Evolutionary conservation across 2,329 filamentous ascomycete genomes (phyloP).

Genomic region (Pseudodiploospora longispora): DNA sequence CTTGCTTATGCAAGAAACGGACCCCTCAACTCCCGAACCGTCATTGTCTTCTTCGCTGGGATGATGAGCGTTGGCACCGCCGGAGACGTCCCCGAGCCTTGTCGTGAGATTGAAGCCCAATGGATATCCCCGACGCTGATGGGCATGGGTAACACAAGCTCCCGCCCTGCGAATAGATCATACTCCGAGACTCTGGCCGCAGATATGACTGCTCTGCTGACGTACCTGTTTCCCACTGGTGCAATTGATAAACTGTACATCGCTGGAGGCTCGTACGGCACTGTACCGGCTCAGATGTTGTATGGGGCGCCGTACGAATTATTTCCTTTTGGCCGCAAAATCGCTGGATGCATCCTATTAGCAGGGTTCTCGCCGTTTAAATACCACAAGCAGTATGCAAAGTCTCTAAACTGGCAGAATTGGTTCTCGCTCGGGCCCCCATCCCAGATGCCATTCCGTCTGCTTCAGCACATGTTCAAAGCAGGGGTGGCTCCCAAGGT

Average conservation of each 20-base stretch:
- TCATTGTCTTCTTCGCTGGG: constrained; percentile 15
- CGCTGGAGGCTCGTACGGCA: constrained; percentile 15
- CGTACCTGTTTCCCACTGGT: constrained; percentile 10
- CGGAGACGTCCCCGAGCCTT: constrained; percentile 9
- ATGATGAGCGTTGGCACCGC: constrained; percentile 15
- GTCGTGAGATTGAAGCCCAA: constrained; percentile 4
- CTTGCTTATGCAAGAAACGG: constrained; percentile 16
- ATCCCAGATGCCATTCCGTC: constrained; percentile 8
- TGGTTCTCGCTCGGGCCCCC: constrained; percentile 13
- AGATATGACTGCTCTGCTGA: constrained; percentile 10
- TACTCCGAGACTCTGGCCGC: constrained; percentile 10
- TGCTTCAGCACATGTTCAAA: constrained; percentile 10
- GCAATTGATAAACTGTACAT: constrained; percentile 11
- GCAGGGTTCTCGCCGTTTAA: constrained; percentile 14
- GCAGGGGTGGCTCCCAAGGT: constrained; percentile 8
- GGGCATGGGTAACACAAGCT: constrained; percentile 12
- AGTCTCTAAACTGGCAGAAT: constrained; percentile 12
- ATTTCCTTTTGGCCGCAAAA: constrained; percentile 12
- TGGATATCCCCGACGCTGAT: constrained; percentile 14
- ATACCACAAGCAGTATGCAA: constrained; percentile 10
- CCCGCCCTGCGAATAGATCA: constrained; percentile 3
- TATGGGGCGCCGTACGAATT: constrained; percentile 14
- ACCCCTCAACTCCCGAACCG: constrained; percentile 8
- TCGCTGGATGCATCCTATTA: constrained; percentile 10
- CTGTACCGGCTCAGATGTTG: constrained; percentile 15